Evolutionary conservation across 2,329 filamentous ascomycete species (phyloP).

Genomic region (Huntiella savannae): DNA sequence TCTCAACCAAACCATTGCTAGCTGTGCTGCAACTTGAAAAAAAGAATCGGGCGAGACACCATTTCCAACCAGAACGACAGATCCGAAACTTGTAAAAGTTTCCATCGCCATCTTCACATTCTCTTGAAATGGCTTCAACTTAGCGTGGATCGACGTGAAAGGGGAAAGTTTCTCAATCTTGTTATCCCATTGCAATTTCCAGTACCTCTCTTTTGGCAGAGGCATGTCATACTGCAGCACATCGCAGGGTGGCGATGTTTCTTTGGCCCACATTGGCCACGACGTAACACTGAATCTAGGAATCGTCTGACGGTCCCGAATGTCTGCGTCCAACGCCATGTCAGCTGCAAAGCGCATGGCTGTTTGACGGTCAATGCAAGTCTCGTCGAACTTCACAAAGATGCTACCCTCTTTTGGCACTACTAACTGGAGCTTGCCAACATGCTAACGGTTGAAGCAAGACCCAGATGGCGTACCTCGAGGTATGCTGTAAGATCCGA

Average conservation of each 20-base stretch:
- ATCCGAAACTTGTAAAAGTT: constrained; percentile 71
- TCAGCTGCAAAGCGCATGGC: constrained; percentile 92
- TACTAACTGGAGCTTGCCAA: constrained; percentile 91
- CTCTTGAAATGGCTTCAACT: constrained; percentile 56
- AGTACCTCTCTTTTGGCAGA: constrained; percentile 64
- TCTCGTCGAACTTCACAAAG: constrained; percentile 98
- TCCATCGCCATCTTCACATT: constrained; percentile 91
- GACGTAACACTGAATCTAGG: constrained; percentile 68
- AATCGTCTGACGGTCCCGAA: constrained; percentile 68
- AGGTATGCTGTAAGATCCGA: neutral
- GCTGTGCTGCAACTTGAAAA: constrained; percentile 97
- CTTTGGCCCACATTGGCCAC: constrained; percentile 80
- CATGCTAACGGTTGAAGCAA: constrained; percentile 93
- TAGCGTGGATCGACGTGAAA: constrained; percentile 42
- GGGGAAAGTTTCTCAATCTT: constrained; percentile 40
- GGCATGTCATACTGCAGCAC: constrained; percentile 98
- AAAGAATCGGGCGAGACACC: constrained; percentile 95
- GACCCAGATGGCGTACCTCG: constrained; percentile 91
- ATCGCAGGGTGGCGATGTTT: constrained; percentile 79
- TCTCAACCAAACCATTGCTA: constrained; percentile 79
- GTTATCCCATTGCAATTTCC: too few species aligned
- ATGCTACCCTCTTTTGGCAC: constrained; percentile 97
- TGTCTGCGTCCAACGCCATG: constrained; percentile 91
- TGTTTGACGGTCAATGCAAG: constrained; percentile 91
- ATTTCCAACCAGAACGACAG: constrained; percentile 92